Conservation (phyloP, 108 stramenopile genomes). For the Skeletonema costatum region DNA sequence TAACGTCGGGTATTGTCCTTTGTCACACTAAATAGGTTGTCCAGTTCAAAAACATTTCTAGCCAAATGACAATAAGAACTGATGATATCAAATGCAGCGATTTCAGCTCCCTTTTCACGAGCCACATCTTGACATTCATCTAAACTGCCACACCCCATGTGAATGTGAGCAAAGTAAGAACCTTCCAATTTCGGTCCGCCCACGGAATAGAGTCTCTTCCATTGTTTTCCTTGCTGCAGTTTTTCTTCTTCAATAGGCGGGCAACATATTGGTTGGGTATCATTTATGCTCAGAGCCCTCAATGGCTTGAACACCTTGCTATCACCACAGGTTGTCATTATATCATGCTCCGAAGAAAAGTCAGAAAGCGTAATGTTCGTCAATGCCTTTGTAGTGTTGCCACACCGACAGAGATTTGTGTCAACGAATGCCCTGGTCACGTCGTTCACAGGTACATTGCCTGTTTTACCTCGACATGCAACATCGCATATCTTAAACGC, state of each 20-base stretch:
- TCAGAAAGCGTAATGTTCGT: constrained; percentile 17
- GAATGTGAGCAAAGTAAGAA: constrained; percentile 36
- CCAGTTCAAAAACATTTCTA: constrained; percentile 32
- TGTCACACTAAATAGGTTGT: constrained; percentile 25
- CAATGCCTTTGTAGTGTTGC: constrained; percentile 14
- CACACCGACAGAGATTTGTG: constrained; percentile 30
- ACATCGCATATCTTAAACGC: constrained; percentile 36
- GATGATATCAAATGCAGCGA: constrained; percentile 37
- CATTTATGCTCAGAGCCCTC: neutral
- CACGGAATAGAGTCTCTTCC: constrained; percentile 17
- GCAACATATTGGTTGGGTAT: constrained; percentile 46
- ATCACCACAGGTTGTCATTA: constrained; percentile 11
- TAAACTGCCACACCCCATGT: constrained; percentile 34
- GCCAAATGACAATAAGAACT: constrained; percentile 31
- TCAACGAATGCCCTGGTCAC: constrained; percentile 6
- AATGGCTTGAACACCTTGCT: neutral
- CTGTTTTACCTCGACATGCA: constrained; percentile 14
- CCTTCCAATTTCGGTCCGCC: constrained; percentile 24
- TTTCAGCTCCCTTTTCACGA: constrained; percentile 21
- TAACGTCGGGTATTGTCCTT: constrained; percentile 40
- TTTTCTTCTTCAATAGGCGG: constrained; percentile 3
- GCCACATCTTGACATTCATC: constrained; percentile 31
- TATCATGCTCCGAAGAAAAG: constrained; percentile 37
- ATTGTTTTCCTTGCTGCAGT: neutral
- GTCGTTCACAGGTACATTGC: neutral